Conservation (phyloP, 192 early-diverging fungal species). For the Obelidium mucronatum region DNA sequence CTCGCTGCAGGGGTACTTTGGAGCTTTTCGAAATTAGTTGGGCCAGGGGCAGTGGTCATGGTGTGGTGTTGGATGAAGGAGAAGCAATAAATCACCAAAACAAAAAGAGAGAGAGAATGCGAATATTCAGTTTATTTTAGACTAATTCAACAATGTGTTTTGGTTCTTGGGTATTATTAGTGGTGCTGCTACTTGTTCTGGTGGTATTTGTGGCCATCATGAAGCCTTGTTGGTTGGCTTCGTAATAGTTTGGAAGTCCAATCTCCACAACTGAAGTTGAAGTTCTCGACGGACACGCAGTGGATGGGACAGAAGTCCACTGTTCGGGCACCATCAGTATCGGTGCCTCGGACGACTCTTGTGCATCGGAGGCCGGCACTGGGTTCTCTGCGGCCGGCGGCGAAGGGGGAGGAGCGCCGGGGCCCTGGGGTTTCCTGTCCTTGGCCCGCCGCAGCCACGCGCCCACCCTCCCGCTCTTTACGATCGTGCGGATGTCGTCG, state of each 20-base stretch:
- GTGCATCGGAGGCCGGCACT: background rate
- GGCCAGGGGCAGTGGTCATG: background rate
- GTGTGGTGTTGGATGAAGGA: background rate
- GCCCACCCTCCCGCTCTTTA: background rate
- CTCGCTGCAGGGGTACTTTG: background rate
- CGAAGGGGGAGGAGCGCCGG: background rate
- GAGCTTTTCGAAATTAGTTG: background rate
- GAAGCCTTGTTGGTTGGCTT: background rate
- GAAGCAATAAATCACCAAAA: too few relatives aligned
- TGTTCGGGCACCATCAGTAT: too few relatives aligned
- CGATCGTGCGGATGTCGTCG: background rate
- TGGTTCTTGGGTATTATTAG: background rate
- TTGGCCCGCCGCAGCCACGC: background rate
- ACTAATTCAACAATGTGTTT: too few relatives aligned
- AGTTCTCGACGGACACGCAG: too few relatives aligned
- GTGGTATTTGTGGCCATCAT: background rate
- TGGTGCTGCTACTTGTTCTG: background rate
- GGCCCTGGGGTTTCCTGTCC: background rate
- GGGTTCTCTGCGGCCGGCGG: background rate
- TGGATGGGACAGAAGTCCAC: too few relatives aligned
- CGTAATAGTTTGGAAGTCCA: background rate
- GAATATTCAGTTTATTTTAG: background rate
- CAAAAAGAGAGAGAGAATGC: background rate
- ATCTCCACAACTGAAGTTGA: too few relatives aligned
- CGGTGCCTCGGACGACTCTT: background rate